Conservation (phyloP, 306 rosid genomes). For the Comarum palustre region DNA sequence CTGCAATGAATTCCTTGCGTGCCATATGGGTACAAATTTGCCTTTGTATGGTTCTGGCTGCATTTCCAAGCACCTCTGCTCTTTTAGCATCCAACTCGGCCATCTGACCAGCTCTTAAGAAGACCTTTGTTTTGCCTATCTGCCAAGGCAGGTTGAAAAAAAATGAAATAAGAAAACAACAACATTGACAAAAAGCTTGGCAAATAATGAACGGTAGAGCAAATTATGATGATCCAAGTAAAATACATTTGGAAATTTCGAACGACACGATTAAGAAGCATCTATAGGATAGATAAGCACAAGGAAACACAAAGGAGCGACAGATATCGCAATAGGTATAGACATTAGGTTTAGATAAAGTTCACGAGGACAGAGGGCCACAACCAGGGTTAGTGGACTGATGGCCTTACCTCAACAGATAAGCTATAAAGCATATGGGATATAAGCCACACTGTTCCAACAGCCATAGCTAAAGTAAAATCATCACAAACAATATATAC, state of each 20-base stretch:
- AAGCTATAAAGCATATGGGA: background rate
- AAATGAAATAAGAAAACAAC: conserved; percentile 17
- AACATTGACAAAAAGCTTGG: conserved; percentile 10
- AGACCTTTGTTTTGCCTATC: conserved; percentile 92
- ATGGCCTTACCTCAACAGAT: background rate
- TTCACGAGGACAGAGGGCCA: background rate
- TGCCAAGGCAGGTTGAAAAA: conserved; percentile 58
- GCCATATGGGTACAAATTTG: conserved; percentile 92
- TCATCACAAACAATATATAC: conserved; percentile 25
- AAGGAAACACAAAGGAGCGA: background rate
- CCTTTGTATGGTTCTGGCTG: conserved; percentile 87
- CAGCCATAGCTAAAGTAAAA: conserved; percentile 22
- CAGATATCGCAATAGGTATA: background rate
- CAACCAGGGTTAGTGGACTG: background rate
- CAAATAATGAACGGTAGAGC: background rate
- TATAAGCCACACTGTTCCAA: background rate
- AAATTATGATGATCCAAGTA: background rate
- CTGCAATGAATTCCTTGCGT: conserved; percentile 72
- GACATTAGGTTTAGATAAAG: background rate
- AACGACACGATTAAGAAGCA: background rate
- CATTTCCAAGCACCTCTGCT: conserved; percentile 93
- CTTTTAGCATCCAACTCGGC: conserved; percentile 98
- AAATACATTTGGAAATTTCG: background rate
- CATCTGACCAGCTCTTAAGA: conserved; percentile 98
- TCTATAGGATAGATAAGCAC: background rate